Evolutionary conservation across 2,329 filamentous ascomycete species (phyloP).

Genomic region (Hypoxylon sp.): DNA sequence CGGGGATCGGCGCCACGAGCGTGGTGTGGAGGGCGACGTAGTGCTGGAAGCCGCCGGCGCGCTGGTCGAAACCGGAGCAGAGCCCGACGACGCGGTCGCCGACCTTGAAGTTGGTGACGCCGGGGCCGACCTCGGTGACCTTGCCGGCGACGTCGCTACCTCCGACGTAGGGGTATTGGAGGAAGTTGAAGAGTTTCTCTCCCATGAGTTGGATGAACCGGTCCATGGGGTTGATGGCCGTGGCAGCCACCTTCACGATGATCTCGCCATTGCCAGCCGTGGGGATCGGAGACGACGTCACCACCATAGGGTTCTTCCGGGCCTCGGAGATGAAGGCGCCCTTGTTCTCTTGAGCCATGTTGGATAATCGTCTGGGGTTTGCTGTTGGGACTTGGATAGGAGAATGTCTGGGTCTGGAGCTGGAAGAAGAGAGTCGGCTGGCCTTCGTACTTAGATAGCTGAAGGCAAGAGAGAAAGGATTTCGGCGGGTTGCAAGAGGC

Average conservation of each 20-base stretch:
- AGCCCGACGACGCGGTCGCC: conserved; percentile 47
- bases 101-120: conserved; percentile 36
- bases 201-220: conserved; percentile 39
- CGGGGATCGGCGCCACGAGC: conserved; percentile 31
- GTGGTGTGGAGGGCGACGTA: conserved; percentile 29
- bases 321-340: conserved; percentile 32
- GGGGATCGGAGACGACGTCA: conserved; percentile 29
- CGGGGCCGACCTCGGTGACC: conserved; percentile 42
- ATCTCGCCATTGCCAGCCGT: conserved; percentile 33
- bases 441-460: not conserved
- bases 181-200: conserved; percentile 24
- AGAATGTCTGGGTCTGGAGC: not conserved
- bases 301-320: conserved; percentile 22
- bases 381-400: not conserved
- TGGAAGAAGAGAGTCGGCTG: not conserved
- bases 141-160: conserved; percentile 46
- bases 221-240: conserved; percentile 48
- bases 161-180: conserved; percentile 44
- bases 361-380: not conserved
- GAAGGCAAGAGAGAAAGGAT: not conserved
- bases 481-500: not conserved
- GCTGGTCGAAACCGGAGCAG: conserved; percentile 14
- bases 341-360: conserved; percentile 38
- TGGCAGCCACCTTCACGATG: conserved; percentile 42
- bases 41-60: conserved; percentile 41